A percentile compares a stretch with the other conserved stretches of the same genome.
These are phyloP conservation scores for Apiospora marii DNA, from an alignment of 2,329 filamentous ascomycete genomes.

Conservation along the genomic window DNA sequence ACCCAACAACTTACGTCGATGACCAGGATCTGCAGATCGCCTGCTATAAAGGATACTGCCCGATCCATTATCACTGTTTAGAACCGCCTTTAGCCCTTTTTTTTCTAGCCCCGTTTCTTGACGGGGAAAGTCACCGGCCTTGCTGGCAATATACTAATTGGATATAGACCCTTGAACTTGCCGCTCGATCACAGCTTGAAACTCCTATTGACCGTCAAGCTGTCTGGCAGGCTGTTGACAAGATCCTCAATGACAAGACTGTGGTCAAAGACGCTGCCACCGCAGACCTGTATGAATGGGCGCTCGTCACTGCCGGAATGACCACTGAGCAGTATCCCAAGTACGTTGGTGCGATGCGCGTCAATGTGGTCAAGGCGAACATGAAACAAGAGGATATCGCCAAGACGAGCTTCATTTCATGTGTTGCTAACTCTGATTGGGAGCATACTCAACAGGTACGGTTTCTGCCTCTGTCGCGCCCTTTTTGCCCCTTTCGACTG, in stretches of 20 bases:
- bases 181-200: constrained; percentile 61
- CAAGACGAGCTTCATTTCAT: constrained; percentile 58
- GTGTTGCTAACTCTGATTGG: constrained; percentile 63
- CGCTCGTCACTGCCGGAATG: constrained; percentile 47
- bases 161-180: constrained; percentile 49
- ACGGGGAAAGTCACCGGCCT: neutral
- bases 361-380: constrained; percentile 60
- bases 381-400: constrained; percentile 53
- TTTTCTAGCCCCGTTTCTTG: neutral
- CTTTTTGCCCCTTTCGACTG: constrained; percentile 21
- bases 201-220: constrained; percentile 54
- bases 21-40: neutral
- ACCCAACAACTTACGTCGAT: neutral
- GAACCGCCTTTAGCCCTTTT: neutral
- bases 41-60: neutral
- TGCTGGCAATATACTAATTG: neutral
- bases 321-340: constrained; percentile 51
- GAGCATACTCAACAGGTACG: constrained; percentile 63
- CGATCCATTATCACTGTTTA: no score
- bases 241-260: constrained; percentile 55
- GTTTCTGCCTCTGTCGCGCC: neutral
- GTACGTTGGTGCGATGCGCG: constrained; percentile 58
- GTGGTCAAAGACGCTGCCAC: constrained; percentile 58
- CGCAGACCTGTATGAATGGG: constrained; percentile 64
- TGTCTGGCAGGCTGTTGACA: constrained; percentile 53